phyloP scores from a whole-genome alignment of 1,139 yeast species.

The Wickerhamomyces sp. region DNA sequence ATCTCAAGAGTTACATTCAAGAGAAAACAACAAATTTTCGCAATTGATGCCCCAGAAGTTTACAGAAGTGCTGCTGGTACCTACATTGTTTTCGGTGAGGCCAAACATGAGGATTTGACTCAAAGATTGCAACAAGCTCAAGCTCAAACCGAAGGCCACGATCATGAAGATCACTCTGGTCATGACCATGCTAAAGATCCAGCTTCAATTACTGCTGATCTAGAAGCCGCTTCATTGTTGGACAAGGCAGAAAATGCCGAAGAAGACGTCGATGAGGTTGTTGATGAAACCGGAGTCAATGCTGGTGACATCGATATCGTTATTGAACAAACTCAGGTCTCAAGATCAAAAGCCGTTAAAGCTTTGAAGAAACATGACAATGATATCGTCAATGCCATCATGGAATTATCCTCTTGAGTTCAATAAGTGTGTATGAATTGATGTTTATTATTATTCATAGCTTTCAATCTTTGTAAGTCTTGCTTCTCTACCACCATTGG shows the following conservation, averaged over 20 bases:
- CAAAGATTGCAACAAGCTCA: constrained; percentile 78
- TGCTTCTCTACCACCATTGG: constrained; percentile 37
- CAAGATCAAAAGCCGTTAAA: constrained; percentile 85
- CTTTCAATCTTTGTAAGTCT: constrained; percentile 18
- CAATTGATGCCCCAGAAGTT: constrained; percentile 93
- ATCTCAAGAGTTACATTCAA: constrained; percentile 94
- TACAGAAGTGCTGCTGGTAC: constrained; percentile 93
- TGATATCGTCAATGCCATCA: constrained; percentile 94
- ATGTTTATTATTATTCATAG: constrained; percentile 7
- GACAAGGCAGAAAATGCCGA: constrained; percentile 36
- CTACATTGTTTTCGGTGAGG: constrained; percentile 96
- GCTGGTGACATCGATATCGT: constrained; percentile 77
- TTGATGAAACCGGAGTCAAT: constrained; percentile 76
- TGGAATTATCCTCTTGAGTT: constrained; percentile 59
- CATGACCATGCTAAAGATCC: constrained; percentile 41
- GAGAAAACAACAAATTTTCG: constrained; percentile 88
- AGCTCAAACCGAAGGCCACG: constrained; percentile 44
- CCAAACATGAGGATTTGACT: constrained; percentile 88
- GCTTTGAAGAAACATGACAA: constrained; percentile 87
- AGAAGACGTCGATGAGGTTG: constrained; percentile 64
- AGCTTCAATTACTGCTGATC: constrained; percentile 84
- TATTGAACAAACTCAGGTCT: constrained; percentile 83
- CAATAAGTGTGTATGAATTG: too few relatives aligned
- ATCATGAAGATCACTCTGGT: constrained; percentile 22
- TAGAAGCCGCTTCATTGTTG: constrained; percentile 70